These are phyloP conservation scores for Clitopilus hobsonii DNA, from an alignment of 768 basidiomycete genomes.

Conservation along the genomic window DNA sequence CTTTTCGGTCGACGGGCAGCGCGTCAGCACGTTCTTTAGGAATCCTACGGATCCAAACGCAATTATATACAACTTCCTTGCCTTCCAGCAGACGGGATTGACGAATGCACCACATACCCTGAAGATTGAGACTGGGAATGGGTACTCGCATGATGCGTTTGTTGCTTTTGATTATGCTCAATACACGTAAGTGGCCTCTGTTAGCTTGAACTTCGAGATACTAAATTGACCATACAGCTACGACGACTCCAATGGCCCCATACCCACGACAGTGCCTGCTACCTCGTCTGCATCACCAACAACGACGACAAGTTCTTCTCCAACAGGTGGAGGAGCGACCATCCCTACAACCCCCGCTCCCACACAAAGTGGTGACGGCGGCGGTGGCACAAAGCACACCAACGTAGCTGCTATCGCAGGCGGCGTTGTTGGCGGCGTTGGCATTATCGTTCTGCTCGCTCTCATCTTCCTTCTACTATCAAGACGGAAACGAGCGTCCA, in stretches of 20 bases:
- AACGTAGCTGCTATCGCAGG: constrained; percentile 9
- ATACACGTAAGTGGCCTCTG: constrained; percentile 28
- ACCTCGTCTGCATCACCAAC: neutral
- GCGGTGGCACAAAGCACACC: neutral
- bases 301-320: neutral
- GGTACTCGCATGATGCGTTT: constrained; percentile 22
- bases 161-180: constrained; percentile 36
- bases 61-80: constrained; percentile 25
- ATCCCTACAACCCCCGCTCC: neutral
- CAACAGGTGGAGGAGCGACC: neutral
- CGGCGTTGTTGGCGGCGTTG: constrained; percentile 7
- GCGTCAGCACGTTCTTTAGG: constrained; percentile 17
- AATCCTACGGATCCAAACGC: constrained; percentile 16
- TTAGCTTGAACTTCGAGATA: neutral
- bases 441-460: constrained; percentile 1
- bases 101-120: constrained; percentile 23
- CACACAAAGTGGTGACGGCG: no score
- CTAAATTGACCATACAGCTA: neutral
- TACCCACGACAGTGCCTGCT: neutral
- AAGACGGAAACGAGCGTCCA: constrained; percentile 1
- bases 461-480: constrained; percentile 6
- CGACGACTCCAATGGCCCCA: neutral
- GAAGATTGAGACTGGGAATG: constrained; percentile 23
- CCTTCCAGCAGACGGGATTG: constrained; percentile 20
- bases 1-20: constrained; percentile 27